Evolutionary conservation across 257 asterid species (phyloP).

Genomic region (Primulina tabacum): DNA sequence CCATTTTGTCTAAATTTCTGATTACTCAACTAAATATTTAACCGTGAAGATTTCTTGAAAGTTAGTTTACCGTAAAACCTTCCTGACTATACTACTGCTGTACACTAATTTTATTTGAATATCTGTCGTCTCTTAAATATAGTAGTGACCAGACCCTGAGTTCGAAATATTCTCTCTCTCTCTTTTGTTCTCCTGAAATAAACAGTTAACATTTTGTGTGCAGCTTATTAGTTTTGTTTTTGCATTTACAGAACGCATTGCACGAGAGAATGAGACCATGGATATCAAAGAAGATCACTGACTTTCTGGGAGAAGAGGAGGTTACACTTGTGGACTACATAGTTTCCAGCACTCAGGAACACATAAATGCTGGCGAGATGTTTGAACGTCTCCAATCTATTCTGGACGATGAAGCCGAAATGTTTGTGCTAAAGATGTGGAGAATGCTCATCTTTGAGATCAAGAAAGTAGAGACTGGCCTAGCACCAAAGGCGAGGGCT

Average conservation of each 20-base stretch:
- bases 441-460: slow-evolving; percentile 99
- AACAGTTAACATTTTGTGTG: background rate
- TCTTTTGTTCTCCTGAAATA: background rate
- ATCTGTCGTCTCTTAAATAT: background rate
- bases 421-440: slow-evolving; percentile 99
- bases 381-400: slow-evolving; percentile 85
- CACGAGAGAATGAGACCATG: slow-evolving; percentile 90
- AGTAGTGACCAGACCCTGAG: background rate
- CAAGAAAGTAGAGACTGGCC: slow-evolving; percentile 87
- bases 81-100: background rate
- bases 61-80: no score
- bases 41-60: background rate
- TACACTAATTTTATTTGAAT: no score
- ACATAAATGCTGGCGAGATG: slow-evolving; percentile 86
- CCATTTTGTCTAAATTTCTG: slow-evolving; percentile 4
- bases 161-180: background rate
- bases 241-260: slow-evolving; percentile 57
- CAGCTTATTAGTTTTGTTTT: background rate
- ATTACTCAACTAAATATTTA: background rate
- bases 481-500: slow-evolving; percentile 51
- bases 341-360: slow-evolving; percentile 87
- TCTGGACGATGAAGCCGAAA: slow-evolving; percentile 97
- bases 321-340: slow-evolving; percentile 84
- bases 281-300: slow-evolving; percentile 91
- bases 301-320: slow-evolving; percentile 93